Conservation (phyloP, 345 rosid species). For the Eucalyptus tenuipes region DNA sequence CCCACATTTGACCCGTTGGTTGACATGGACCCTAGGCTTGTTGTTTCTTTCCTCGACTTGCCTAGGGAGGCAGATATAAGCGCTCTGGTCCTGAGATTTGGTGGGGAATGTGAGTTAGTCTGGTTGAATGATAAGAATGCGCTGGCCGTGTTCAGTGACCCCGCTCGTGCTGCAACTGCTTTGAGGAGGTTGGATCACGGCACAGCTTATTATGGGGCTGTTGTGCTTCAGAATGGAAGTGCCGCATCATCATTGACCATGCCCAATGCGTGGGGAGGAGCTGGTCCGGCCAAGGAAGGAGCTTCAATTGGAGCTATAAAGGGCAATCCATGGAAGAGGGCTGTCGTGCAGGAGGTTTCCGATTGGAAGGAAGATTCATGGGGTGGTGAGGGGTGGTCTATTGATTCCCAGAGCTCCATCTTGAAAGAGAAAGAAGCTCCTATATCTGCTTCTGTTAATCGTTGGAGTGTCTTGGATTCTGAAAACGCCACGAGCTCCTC, state of each 20-base stretch:
- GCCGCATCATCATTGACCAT: slow-evolving; percentile 12
- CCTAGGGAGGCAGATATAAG: slow-evolving; percentile 87
- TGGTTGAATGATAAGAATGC: slow-evolving; percentile 97
- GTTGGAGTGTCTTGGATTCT: slow-evolving; percentile 58
- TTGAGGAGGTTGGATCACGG: slow-evolving; percentile 95
- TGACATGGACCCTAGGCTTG: slow-evolving; percentile 96
- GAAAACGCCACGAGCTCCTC: slow-evolving; percentile 22
- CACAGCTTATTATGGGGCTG: slow-evolving; percentile 70
- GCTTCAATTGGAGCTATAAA: slow-evolving; percentile 7
- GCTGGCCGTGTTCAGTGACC: slow-evolving; percentile 78
- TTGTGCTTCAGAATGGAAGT: slow-evolving; percentile 29
- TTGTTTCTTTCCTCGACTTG: slow-evolving; percentile 77
- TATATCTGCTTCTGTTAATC: slow-evolving; percentile 38
- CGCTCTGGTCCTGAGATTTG: slow-evolving; percentile 74
- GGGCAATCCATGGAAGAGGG: slow-evolving; percentile 82
- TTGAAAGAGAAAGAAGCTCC: slow-evolving; percentile 49
- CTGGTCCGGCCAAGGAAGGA: slow-evolving; percentile 16
- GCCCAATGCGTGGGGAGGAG: slow-evolving; percentile 54
- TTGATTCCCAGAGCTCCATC: slow-evolving; percentile 30
- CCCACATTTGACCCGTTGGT: slow-evolving; percentile 62
- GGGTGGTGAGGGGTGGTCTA: slow-evolving; percentile 45
- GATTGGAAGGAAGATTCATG: slow-evolving; percentile 49
- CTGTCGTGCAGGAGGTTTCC: slow-evolving; percentile 43
- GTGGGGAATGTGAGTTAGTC: slow-evolving; percentile 91
- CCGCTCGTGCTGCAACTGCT: slow-evolving; percentile 96